phyloP scores from a whole-genome alignment of 345 rosid genomes.

The Crucihimalaya himalaica region DNA sequence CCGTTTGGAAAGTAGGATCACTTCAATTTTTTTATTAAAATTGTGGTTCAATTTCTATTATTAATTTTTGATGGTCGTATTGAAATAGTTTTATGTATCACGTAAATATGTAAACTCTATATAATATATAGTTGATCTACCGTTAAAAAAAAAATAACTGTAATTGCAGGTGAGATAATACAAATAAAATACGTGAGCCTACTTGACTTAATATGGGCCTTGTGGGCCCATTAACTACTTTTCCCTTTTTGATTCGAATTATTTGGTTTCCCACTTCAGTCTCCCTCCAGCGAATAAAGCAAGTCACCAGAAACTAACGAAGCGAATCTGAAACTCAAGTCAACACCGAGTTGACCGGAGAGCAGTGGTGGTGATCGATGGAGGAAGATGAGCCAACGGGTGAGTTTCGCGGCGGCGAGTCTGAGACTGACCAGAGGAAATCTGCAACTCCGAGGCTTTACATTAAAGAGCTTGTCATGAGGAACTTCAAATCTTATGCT shows the following conservation, averaged over 20 bases:
- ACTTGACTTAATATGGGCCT: neutral
- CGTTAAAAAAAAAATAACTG: too few species aligned
- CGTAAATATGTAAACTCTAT: too few species aligned
- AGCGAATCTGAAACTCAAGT: neutral
- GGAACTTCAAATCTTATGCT: slow-evolving; percentile 92
- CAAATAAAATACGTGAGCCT: too few species aligned
- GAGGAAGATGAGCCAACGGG: slow-evolving; percentile 45
- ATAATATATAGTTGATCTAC: too few species aligned
- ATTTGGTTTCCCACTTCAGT: slow-evolving; percentile 35
- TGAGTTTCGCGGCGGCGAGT: slow-evolving; percentile 44
- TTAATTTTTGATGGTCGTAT: too few species aligned
- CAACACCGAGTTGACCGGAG: slow-evolving; percentile 32
- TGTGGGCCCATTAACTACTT: slow-evolving; percentile 15
- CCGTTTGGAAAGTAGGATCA: too few species aligned
- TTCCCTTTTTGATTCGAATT: slow-evolving; percentile 10
- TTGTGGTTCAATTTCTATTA: too few species aligned
- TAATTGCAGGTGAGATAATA: too few species aligned
- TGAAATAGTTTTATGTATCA: too few species aligned
- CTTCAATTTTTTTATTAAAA: too few species aligned
- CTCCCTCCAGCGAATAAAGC: slow-evolving; percentile 10
- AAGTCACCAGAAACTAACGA: slow-evolving; percentile 21
- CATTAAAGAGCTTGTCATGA: slow-evolving; percentile 91
- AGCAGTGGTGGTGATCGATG: slow-evolving; percentile 23
- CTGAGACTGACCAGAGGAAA: slow-evolving; percentile 42
- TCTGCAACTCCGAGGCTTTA: slow-evolving; percentile 68